These are phyloP conservation scores for Coffea humblotiana DNA, from an alignment of 305 asterid genomes.

Conservation along the genomic window DNA sequence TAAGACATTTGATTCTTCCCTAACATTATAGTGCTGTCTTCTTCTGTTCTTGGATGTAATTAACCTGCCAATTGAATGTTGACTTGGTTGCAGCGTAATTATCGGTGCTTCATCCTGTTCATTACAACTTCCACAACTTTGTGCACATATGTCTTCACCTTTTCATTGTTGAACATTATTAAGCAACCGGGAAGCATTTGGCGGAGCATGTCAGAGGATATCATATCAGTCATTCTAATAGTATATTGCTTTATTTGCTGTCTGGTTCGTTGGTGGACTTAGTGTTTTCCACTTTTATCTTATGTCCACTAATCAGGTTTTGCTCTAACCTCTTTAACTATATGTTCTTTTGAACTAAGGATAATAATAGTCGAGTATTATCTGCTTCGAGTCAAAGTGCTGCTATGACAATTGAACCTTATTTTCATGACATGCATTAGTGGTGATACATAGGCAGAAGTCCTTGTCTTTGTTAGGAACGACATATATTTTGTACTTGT, in stretches of 20 bases:
- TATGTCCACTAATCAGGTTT: constrained; percentile 76
- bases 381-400: background rate
- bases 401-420: background rate
- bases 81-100: constrained; percentile 72
- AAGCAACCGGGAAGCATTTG: constrained; percentile 52
- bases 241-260: constrained; percentile 80
- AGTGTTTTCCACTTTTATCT: constrained; percentile 79
- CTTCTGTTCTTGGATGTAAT: background rate
- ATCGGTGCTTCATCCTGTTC: constrained; percentile 74
- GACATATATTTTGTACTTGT: background rate
- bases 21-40: background rate
- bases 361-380: background rate
- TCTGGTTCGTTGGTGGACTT: constrained; percentile 98
- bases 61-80: constrained; percentile 9
- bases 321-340: constrained; percentile 13
- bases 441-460: background rate
- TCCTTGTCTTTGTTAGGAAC: background rate
- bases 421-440: background rate
- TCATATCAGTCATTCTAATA: constrained; percentile 54
- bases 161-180: constrained; percentile 64
- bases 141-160: constrained; percentile 82
- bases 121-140: constrained; percentile 66
- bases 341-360: background rate
- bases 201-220: constrained; percentile 60
- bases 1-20: background rate